Percentiles rank a stretch among this genome's conserved stretches.
Evolutionary conservation across 148 eudicot species (phyloP).

Genomic region (Limonium bicolor): DNA sequence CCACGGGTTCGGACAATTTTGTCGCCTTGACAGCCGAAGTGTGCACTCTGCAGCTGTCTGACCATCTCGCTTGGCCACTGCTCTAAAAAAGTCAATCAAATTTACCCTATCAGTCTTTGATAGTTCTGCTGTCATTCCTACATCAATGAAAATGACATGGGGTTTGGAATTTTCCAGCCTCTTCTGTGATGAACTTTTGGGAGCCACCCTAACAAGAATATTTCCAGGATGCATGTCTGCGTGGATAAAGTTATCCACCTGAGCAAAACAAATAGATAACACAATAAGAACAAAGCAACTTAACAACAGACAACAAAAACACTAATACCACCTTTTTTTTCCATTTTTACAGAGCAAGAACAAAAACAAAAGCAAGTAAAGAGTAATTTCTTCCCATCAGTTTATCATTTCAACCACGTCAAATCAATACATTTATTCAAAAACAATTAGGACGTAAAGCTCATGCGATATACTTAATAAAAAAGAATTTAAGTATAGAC

Average conservation of each 20-base stretch:
- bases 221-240: constrained; percentile 99
- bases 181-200: constrained; percentile 34
- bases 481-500: no score
- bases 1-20: constrained; percentile 83
- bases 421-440: no score
- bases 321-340: no score
- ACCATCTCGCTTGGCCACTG: constrained; percentile 91
- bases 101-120: constrained; percentile 55
- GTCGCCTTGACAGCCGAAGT: constrained; percentile 72
- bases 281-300: no score
- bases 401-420: no score
- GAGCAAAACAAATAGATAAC: constrained; percentile 6
- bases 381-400: no score
- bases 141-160: constrained; percentile 84
- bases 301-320: no score
- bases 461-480: no score
- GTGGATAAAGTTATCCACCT: constrained; percentile 97
- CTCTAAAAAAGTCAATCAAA: constrained; percentile 79
- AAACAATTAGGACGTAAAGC: no score
- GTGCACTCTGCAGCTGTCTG: constrained; percentile 77
- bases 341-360: no score
- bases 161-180: constrained; percentile 40
- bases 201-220: constrained; percentile 68
- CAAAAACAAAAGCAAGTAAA: no score
- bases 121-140: constrained; percentile 99